Evolutionary conservation across 2,329 filamentous ascomycete species (phyloP), one percentile per base, ranked within the genome.

Genomic region (Ceratocystis smalleyi): DNA sequence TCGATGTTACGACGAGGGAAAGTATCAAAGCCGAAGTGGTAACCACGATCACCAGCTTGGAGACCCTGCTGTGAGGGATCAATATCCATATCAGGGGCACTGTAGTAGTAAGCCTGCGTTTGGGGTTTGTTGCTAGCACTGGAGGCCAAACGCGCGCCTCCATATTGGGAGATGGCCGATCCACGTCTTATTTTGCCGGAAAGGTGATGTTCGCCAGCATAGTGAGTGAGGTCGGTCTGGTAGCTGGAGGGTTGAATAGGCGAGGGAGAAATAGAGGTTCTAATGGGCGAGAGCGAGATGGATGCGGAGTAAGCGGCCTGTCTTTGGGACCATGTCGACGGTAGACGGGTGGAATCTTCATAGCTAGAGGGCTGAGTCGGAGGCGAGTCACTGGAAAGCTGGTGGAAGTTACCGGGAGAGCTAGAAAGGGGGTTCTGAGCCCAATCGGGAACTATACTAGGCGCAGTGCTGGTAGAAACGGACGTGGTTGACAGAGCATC

Each of bases 1-100:
- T 74, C 72, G 4, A 10, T 51, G 17, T 55, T 32, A n/a, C 75
- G 73, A 2, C 35, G 64, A 1, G 81, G 79, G 54, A 95, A 77
- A 1, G 79, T 84, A 72, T 96, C 91, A 70, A 95, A 91, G 5
- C 87, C 85, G 71, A 89, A 94, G 72, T 87, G 89, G 69, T 88
- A 90, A 6, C 88, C 89, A 55, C 81, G 81, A 45, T 86, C 83
- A 2, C 85, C 85, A 1, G 85, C 81, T 68, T 80, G 80, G 70
- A 86, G 76, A 8, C 81, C 81, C 19, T 79, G 75, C 54, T 76
- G 77, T 63, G 79, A 76, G 59, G 86, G 77, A 68, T 90, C 85
- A 32, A 91, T 77, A 69, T 92, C 87, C 40, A 91, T 78, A 68
- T 91, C 86, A 0, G 88, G 87, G 0, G 84, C 80, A 55, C 85